phyloP scores from a whole-genome alignment of 176 grass and related monocot species.

The Rhynchospora tenuis region DNA sequence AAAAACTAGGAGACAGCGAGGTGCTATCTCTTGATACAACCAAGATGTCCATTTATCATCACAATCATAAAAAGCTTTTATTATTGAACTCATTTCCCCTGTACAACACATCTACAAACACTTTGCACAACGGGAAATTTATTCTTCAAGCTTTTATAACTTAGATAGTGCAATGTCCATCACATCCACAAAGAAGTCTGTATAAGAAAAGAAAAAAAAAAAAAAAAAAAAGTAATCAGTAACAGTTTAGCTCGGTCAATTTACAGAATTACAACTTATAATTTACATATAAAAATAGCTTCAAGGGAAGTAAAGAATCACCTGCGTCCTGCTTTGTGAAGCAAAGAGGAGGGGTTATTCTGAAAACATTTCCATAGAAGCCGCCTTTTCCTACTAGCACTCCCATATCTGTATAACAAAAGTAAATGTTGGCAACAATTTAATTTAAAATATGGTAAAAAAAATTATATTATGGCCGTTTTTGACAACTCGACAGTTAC shows the following conservation, averaged over 20 bases:
- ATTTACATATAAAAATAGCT: background rate
- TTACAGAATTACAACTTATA: background rate
- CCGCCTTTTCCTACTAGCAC: constrained; percentile 95
- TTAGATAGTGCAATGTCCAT: constrained; percentile 78
- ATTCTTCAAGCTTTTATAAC: constrained; percentile 41
- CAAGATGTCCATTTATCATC: constrained; percentile 38
- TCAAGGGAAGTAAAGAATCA: constrained; percentile 18
- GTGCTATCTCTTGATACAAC: constrained; percentile 51
- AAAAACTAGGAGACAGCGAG: constrained; percentile 66
- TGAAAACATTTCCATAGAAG: constrained; percentile 93
- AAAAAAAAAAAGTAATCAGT: background rate
- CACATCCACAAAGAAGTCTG: constrained; percentile 73
- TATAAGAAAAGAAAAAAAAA: background rate
- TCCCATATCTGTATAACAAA: constrained; percentile 58
- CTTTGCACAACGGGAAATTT: background rate
- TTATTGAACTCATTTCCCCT: constrained; percentile 6
- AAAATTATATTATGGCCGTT: background rate
- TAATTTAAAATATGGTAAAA: background rate
- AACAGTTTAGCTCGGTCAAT: background rate
- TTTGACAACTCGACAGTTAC: constrained; percentile 9
- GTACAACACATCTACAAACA: background rate
- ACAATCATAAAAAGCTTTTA: constrained; percentile 9
- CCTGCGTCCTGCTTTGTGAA: constrained; percentile 94
- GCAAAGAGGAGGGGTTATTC: constrained; percentile 89
- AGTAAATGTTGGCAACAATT: background rate